Conservation (phyloP, 1,139 yeast species). For the Kurtzmaniella quercitrusa region DNA sequence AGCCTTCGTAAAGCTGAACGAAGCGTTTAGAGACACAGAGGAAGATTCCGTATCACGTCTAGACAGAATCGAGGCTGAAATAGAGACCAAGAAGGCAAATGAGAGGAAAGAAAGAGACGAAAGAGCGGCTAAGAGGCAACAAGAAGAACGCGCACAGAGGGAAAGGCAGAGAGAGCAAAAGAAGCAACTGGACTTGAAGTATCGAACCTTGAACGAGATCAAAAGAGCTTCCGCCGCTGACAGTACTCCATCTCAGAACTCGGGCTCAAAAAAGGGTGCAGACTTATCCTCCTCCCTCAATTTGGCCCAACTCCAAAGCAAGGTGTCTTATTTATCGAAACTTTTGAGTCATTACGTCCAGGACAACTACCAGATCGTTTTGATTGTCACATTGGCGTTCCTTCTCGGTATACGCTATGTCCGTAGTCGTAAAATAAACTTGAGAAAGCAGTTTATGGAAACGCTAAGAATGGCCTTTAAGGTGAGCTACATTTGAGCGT, state of each 20-base stretch:
- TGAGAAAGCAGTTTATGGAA: conserved; percentile 30
- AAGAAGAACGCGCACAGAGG: conserved; percentile 18
- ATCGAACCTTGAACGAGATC: conserved; percentile 31
- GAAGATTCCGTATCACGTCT: conserved; percentile 14
- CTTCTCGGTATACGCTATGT: conserved; percentile 20
- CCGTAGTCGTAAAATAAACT: conserved; percentile 21
- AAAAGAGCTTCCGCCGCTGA: conserved; percentile 1
- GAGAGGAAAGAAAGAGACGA: conserved; percentile 16
- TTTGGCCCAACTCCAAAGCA: conserved; percentile 9
- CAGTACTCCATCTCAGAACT: conserved; percentile 1
- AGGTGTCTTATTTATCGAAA: conserved; percentile 13
- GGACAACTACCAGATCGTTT: conserved; percentile 27
- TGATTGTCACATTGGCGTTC: conserved; percentile 18
- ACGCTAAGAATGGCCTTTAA: conserved; percentile 44
- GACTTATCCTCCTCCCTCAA: not conserved
- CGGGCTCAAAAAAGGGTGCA: conserved; percentile 1
- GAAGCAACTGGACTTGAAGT: conserved; percentile 28
- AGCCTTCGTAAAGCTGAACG: conserved; percentile 16
- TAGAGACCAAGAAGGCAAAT: conserved; percentile 5
- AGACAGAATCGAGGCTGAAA: conserved; percentile 12
- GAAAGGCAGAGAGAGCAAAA: conserved; percentile 21
- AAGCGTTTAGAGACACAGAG: conserved; percentile 5
- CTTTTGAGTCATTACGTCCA: conserved; percentile 21
- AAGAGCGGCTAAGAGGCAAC: conserved; percentile 14
- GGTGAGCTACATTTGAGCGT: conserved; percentile 33